A percentile compares a stretch with the other conserved stretches of the same genome.
These are phyloP conservation scores for Scenedesmus sp. DNA, from an alignment of 163 green algal genomes.

Conservation along the genomic window DNA sequence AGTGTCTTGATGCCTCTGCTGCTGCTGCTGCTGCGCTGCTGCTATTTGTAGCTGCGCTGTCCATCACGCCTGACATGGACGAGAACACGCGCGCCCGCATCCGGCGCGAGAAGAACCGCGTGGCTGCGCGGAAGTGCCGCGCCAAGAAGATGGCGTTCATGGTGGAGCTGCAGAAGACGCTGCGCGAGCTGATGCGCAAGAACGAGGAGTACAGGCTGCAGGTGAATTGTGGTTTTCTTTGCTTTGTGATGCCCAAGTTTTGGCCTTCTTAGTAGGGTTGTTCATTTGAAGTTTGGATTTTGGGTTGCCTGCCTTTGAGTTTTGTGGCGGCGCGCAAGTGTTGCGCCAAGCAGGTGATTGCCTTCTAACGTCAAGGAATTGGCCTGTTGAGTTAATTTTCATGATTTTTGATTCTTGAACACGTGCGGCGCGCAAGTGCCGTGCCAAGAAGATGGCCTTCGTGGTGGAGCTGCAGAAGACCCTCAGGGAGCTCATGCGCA, in stretches of 20 bases:
- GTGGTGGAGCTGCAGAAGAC: constrained; percentile 20
- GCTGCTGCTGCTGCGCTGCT: too few relatives aligned
- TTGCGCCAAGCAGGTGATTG: too few relatives aligned
- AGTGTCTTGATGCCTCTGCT: not conserved
- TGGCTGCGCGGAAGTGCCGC: constrained; percentile 60
- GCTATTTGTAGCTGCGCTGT: not conserved
- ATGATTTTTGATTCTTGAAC: too few relatives aligned
- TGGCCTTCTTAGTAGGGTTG: not conserved
- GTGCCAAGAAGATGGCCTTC: constrained; percentile 3
- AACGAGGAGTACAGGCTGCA: constrained; percentile 55
- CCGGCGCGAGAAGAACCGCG: constrained; percentile 65
- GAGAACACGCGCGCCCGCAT: constrained; percentile 23
- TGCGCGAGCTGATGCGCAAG: constrained; percentile 47
- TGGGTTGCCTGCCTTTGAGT: too few relatives aligned
- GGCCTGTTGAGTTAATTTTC: too few relatives aligned
- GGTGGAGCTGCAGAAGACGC: constrained; percentile 47
- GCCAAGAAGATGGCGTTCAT: constrained; percentile 52
- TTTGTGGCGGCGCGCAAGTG: too few relatives aligned
- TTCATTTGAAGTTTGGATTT: not conserved
- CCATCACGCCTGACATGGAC: constrained; percentile 44
- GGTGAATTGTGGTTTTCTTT: not conserved
- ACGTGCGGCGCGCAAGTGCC: not conserved
- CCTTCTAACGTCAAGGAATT: too few relatives aligned
- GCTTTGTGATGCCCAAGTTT: too few relatives aligned
- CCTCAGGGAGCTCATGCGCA: constrained; percentile 4